A percentile compares a stretch with the other conserved stretches of the same genome.
These are phyloP conservation scores for Petunia axillaris DNA, from an alignment of 257 asterid genomes.

Conservation along the genomic window DNA sequence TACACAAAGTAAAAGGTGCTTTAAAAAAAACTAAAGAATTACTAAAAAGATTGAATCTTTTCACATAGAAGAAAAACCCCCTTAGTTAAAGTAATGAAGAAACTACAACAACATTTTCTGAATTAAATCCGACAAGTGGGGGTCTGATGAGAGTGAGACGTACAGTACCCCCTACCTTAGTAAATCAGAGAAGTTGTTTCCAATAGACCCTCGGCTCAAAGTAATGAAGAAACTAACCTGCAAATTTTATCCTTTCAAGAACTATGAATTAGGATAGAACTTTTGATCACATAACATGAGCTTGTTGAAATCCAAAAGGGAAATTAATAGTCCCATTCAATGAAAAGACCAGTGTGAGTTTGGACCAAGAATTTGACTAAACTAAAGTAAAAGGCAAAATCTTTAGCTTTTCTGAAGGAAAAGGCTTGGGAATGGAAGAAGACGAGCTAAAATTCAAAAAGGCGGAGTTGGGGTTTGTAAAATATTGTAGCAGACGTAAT, in stretches of 20 bases:
- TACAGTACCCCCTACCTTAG: too few relatives aligned
- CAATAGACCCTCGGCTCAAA: not conserved
- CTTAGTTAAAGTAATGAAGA: too few relatives aligned
- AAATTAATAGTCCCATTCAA: constrained; percentile 30
- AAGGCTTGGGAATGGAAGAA: too few relatives aligned
- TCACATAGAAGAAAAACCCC: not conserved
- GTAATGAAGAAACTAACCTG: constrained; percentile 10
- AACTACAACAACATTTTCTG: not conserved
- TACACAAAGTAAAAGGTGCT: constrained; percentile 28
- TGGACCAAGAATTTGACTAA: constrained; percentile 32
- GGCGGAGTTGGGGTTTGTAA: too few relatives aligned
- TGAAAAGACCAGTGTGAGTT: constrained; percentile 18
- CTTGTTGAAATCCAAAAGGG: constrained; percentile 6
- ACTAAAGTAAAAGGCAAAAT: not conserved
- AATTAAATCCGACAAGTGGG: too few relatives aligned
- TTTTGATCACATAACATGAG: too few relatives aligned
- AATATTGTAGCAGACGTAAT: too few relatives aligned
- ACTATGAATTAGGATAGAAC: constrained; percentile 41
- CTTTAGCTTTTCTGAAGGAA: too few relatives aligned
- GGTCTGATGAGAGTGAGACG: too few relatives aligned
- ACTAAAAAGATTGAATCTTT: constrained; percentile 34
- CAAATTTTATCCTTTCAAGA: not conserved
- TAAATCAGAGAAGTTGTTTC: too few relatives aligned
- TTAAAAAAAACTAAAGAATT: not conserved
- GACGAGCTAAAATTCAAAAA: too few relatives aligned